Evolutionary conservation across 1,284 basidiomycete genomes (phyloP).

Genomic region (Apiotrichum domesticum): DNA sequence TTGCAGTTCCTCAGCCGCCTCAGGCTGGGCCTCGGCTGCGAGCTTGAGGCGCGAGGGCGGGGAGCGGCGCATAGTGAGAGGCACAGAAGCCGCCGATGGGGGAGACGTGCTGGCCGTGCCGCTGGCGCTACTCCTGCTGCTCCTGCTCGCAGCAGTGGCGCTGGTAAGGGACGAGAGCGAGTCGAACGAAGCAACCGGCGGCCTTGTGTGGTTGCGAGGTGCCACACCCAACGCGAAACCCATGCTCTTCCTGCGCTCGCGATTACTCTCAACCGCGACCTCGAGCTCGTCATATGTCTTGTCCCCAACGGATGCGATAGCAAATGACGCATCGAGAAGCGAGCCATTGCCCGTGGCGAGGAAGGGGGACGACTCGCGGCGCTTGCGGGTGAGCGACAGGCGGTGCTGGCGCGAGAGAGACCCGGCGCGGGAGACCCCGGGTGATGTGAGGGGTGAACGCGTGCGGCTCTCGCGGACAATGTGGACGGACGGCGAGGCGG

Average conservation of each 20-base stretch:
- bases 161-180: background rate
- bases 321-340: constrained; percentile 10
- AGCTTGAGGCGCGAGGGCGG: background rate
- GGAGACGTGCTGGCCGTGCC: background rate
- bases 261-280: constrained; percentile 11
- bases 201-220: background rate
- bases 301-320: constrained; percentile 9
- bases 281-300: constrained; percentile 19
- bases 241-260: constrained; percentile 7
- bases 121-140: background rate
- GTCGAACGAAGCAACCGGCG: background rate
- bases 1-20: too few relatives aligned
- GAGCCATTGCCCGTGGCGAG: background rate
- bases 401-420: background rate
- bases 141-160: background rate
- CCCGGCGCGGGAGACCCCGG: background rate
- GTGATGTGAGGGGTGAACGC: background rate
- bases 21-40: background rate
- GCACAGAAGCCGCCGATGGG: background rate
- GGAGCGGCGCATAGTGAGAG: background rate
- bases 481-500: background rate
- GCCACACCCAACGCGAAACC: background rate
- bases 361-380: background rate
- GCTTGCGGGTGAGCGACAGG: background rate
- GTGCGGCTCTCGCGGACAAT: background rate